Evolutionary conservation across 306 rosid species (phyloP), one percentile per base, ranked within the genome.

Genomic region (Vigna unguiculata): DNA sequence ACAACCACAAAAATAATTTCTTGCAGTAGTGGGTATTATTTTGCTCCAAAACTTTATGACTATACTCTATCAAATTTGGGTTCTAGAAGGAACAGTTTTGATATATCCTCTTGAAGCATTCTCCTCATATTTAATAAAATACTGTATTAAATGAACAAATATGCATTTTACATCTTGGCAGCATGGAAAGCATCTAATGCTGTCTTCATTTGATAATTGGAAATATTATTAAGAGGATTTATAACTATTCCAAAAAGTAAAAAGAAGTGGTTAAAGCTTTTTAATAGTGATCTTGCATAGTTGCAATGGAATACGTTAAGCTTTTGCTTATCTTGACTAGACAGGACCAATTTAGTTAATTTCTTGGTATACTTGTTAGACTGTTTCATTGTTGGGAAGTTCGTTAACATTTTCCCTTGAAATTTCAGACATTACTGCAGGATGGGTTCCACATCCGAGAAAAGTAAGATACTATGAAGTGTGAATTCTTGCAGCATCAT

Each of bases 401-500:
- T 78, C 52, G 30, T 16, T 0, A 62, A 69, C 21, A 28, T 46
- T 80, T 70, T 80, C 41, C 48, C 41, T 47, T 78, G 78, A 25
- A 71, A 71, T 88, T 83, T 63, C 93, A 95, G 99, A 55, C 88
- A 91, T 61, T 95, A 95, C 85, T 95, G 99, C 90, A 85, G 93
- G 87, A 88, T 69, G 91, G 99, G 97, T 59, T 95, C 97, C 36
- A 90, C 90, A 32, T 80, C 89, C 53, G 93, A 92, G 88, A 83
- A 87, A 82, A 79, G 99, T 95, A 83, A 91, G 90, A 75, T 72
- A 41, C 52, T 52, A 1, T 49, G 46, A 76, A 76, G 58, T 77
- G 25, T 54, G 46, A 54, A 69, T 49, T 38, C 45, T 43, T 81
- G 21, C n/a, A 9, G 45, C 28, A 72, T 55, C 36, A 15, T 67